phyloP scores from a whole-genome alignment of 441 rosid species.

The Pelargonium fulgidum region DNA sequence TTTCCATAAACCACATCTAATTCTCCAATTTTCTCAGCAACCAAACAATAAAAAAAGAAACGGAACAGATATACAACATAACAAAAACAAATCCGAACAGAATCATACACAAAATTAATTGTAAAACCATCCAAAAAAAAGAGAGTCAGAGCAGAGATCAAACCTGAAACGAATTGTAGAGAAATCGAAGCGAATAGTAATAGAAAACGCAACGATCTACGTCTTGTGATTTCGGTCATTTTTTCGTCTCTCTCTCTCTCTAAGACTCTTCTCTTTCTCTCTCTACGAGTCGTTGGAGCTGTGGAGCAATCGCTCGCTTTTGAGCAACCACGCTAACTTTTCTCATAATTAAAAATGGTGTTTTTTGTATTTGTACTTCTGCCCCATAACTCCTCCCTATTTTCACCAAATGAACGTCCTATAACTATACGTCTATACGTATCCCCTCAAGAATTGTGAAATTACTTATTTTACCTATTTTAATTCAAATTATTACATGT shows the following conservation, averaged over 20 bases:
- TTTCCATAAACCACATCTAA: background rate
- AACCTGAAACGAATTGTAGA: constrained; percentile 61
- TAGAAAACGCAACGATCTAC: constrained; percentile 30
- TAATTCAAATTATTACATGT: no score
- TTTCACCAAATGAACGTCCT: background rate
- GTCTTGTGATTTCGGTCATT: constrained; percentile 35
- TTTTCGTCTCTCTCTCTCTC: constrained; percentile 13
- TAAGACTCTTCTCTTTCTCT: background rate
- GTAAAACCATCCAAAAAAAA: background rate
- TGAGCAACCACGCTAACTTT: background rate
- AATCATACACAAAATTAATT: background rate
- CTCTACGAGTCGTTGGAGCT: background rate
- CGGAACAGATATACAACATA: background rate
- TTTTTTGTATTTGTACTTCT: background rate
- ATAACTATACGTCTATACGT: background rate
- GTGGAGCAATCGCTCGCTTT: constrained; percentile 16
- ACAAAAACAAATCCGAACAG: background rate
- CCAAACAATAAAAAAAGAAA: constrained; percentile 11
- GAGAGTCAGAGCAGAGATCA: constrained; percentile 10
- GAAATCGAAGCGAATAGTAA: constrained; percentile 39
- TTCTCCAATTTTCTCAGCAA: constrained; percentile 14
- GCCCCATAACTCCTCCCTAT: background rate
- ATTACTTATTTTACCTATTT: background rate
- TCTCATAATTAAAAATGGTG: background rate
- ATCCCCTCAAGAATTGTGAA: background rate